Base-by-base conservation (phyloP, 2,329 filamentous ascomycete species). In the Chrysosporium queenslandicum region DNA sequence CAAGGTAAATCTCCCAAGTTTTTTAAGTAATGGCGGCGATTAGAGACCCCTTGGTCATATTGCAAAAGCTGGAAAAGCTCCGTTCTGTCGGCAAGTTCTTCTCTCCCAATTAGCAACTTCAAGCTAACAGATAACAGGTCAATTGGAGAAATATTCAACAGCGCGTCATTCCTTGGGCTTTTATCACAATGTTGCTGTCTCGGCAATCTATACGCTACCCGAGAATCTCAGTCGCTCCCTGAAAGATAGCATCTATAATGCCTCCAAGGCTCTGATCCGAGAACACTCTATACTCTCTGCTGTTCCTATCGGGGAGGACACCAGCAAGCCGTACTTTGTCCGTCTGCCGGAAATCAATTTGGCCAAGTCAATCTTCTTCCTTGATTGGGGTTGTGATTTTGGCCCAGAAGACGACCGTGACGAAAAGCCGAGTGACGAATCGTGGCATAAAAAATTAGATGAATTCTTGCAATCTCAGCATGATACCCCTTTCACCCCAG, bases 61-160 rank as follows among this genome's bases (percentile, higher is more conserved):
- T 50, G 39, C 36, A 50, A 14, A 32, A 34, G 9, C 18, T 50
- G 2, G 61, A 67, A 41, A 63, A 50, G 23, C 49, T 68, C 37
- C 65, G 65, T 3, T 50, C 62, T 21, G 61, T 63, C 20, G 65
- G 65, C 64, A 43, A 58, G 63, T 60, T n/a, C 2, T 25, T 21
- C 25, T n/a, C 20, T 36, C 11, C 1, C 11, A 25, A 27, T 21
- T 23, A 9, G 9, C 20, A 23, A 20, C n/a, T 9, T 12, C 11
- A 49, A 37, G 20, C 47, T 50, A 34, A 50, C 29, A 4, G 36
- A 1, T 16, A 55, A 7, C 29, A 73, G 71, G 72, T 40, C 64
- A 63, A 20, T 58, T 74, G 37, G 73, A 77, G 60, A 67, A 70
- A 42, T 71, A 68, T 58, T 74, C 71, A 4, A 72, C 71, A 1